phyloP scores from a whole-genome alignment of 768 basidiomycete species.

The Leccinellum albellum region DNA sequence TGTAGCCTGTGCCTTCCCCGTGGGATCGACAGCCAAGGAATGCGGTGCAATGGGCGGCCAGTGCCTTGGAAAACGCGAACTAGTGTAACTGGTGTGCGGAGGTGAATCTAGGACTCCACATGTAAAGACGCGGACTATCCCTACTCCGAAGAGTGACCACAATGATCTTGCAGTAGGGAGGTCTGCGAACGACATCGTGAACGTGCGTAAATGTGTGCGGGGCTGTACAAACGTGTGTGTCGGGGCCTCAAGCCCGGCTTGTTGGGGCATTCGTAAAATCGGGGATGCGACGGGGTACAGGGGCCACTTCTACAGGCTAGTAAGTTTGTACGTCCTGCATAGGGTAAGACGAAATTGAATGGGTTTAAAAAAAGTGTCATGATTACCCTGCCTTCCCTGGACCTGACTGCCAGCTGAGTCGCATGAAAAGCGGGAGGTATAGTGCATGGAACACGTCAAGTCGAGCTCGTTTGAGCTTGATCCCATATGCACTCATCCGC shows the following conservation, averaged over 20 bases:
- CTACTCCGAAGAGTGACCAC: conserved; percentile 17
- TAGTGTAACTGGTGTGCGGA: conserved; percentile 20
- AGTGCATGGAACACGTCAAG: neutral
- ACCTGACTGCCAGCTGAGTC: neutral
- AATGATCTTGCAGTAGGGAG: conserved; percentile 24
- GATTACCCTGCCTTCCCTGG: neutral
- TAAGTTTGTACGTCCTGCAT: no score
- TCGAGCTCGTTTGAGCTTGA: neutral
- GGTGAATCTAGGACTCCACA: conserved; percentile 24
- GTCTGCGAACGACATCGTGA: conserved; percentile 8
- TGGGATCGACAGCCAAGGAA: conserved; percentile 26
- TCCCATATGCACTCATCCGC: neutral
- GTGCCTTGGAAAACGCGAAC: conserved; percentile 8
- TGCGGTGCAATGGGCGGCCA: conserved; percentile 23
- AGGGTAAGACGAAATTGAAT: neutral
- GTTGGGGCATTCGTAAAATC: neutral
- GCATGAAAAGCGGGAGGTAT: neutral
- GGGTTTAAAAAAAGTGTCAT: neutral
- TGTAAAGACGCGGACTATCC: conserved; percentile 22
- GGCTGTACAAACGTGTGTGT: neutral
- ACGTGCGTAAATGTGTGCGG: neutral
- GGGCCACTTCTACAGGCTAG: neutral
- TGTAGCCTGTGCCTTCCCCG: conserved; percentile 30
- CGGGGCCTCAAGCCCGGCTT: neutral
- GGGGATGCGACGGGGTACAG: neutral